Base-by-base conservation (phyloP, 495 filamentous ascomycete species). In the Annulohypoxylon maeteangense region DNA sequence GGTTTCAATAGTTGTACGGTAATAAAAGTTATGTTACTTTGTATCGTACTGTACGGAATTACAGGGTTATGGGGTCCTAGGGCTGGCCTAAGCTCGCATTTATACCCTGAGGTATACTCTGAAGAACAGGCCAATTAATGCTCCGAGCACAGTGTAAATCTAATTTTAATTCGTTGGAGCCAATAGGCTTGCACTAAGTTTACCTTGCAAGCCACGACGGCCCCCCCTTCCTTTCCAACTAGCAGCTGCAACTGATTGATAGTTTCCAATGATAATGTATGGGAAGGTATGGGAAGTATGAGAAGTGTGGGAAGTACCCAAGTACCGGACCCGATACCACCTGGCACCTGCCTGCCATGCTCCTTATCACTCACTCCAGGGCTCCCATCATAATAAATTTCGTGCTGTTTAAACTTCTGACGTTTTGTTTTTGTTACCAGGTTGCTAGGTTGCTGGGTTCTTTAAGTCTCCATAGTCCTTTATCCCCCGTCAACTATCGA, bases 101-200 rank as follows among this genome's bases (percentile, higher is more conserved):
- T 34, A 51, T 51, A 29, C 48, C 29, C n/a, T 54, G 29, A 32
- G 29, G 27, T 54, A 34, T 54, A 54, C 56, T 38, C 40, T 23
- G 25, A 54, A 20, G 50, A 60, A 69, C 53, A 62, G 65, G 25
- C 61, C 70, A 65, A 66, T 62, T 65, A 58, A 62, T 59, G 65
- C 55, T 62, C 62, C 70, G 65, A 61, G 61, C 56, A 73, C 70
- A 68, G 70, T 73, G 61, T 38, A 62, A 60, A 32, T 70, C 36
- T 58, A 62, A 66, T 57, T 62, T 62, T 54, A 67, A 47, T 40
- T 22, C 22, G 20, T 51, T 29, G 47, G 47, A 51, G n/a, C 47
- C 47, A 29, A 51, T 51, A 22, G 20, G 18, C 40, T 44, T 25
- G 1, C 31, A 20, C 29, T 18, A 40, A 57, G 18, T 57, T 22